phyloP scores from a whole-genome alignment of 331 rosid genomes.

The Spiraea crenata region DNA sequence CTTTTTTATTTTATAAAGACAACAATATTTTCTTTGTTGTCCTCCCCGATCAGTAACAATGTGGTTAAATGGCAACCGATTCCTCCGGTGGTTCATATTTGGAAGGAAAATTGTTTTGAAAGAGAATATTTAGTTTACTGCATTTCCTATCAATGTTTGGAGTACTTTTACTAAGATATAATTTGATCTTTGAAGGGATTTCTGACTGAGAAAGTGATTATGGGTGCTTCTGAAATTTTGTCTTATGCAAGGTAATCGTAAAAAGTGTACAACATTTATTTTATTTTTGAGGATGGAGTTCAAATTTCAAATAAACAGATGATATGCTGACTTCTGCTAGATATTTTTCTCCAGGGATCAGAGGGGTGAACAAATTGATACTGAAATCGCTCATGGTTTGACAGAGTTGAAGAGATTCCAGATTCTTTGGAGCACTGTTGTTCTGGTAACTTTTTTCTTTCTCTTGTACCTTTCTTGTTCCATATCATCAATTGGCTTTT shows the following conservation, averaged over 20 bases:
- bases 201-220: constrained; percentile 48
- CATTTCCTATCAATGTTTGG: constrained; percentile 12
- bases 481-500: constrained; percentile 22
- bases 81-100: background rate
- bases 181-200: constrained; percentile 31
- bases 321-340: constrained; percentile 20
- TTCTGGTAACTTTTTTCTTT: constrained; percentile 43
- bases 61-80: background rate
- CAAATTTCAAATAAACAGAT: constrained; percentile 16
- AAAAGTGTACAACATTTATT: constrained; percentile 1
- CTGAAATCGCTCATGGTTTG: constrained; percentile 48
- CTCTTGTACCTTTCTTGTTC: constrained; percentile 11
- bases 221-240: constrained; percentile 52
- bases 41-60: background rate
- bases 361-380: constrained; percentile 44
- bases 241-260: constrained; percentile 43
- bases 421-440: constrained; percentile 67
- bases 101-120: background rate
- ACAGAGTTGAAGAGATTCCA: constrained; percentile 48
- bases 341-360: constrained; percentile 46
- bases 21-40: background rate
- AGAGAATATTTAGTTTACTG: background rate
- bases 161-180: constrained; percentile 1
- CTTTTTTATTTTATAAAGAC: background rate
- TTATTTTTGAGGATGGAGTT: constrained; percentile 12